Conservation (phyloP, 768 basidiomycete species). For the Lactifluus echinatus region DNA sequence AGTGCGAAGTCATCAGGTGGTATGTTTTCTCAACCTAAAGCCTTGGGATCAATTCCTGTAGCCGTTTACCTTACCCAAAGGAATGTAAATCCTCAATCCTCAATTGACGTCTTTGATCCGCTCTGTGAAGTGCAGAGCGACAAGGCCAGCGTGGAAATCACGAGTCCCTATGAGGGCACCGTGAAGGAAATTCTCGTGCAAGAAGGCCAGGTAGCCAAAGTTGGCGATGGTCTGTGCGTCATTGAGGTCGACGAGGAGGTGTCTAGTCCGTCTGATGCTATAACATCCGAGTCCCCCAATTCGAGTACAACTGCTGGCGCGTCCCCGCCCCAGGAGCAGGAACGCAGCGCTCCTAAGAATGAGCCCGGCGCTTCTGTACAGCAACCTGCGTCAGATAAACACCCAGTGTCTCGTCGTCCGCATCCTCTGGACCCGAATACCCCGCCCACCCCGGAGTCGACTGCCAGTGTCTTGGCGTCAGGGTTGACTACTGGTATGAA, state of each 20-base stretch:
- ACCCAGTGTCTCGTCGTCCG: constrained; percentile 23
- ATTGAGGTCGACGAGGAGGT: constrained; percentile 72
- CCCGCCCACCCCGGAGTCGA: constrained; percentile 9
- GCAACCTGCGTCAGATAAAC: not conserved
- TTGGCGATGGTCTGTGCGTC: constrained; percentile 66
- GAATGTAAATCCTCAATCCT: constrained; percentile 47
- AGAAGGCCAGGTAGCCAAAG: constrained; percentile 79
- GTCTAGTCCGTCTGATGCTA: constrained; percentile 14
- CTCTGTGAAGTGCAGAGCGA: constrained; percentile 85
- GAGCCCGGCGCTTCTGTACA: not conserved
- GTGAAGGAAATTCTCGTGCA: constrained; percentile 64
- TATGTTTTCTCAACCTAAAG: constrained; percentile 33
- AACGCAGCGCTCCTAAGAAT: not conserved
- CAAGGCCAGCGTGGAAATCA: constrained; percentile 88
- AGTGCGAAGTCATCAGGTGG: constrained; percentile 87
- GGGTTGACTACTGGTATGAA: constrained; percentile 8
- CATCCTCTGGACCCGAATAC: constrained; percentile 64
- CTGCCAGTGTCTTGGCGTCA: not conserved
- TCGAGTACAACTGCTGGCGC: not conserved
- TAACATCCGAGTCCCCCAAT: constrained; percentile 4
- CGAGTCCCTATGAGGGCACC: constrained; percentile 74
- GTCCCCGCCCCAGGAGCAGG: constrained; percentile 4
- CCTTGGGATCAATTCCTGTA: too few relatives aligned
- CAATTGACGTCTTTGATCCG: constrained; percentile 56
- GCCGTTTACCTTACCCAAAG: constrained; percentile 30